Evolutionary conservation across 164 flowering plant species (phyloP).

Genomic region (Piper betle): DNA sequence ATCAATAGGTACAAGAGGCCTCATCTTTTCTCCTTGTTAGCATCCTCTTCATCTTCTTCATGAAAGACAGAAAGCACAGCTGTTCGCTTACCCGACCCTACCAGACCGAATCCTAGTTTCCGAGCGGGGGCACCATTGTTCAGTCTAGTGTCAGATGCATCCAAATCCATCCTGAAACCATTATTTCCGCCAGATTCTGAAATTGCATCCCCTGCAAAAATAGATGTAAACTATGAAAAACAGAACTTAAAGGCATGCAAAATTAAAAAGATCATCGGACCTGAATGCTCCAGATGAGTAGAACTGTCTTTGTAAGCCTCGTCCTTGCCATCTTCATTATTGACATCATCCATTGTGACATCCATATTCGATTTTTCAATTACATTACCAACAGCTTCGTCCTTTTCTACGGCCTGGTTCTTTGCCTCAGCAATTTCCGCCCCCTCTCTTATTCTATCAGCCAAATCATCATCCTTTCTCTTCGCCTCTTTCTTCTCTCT

Average conservation of each 20-base stretch:
- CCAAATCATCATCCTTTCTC: constrained; percentile 86
- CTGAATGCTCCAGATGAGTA: constrained; percentile 21
- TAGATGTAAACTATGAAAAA: neutral
- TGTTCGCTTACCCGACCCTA: constrained; percentile 85
- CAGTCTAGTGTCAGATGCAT: constrained; percentile 30
- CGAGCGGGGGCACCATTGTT: constrained; percentile 39
- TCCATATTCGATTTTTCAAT: constrained; percentile 18
- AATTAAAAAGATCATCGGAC: constrained; percentile 11
- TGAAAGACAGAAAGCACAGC: constrained; percentile 86
- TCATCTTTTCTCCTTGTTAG: constrained; percentile 86
- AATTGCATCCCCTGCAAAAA: constrained; percentile 28
- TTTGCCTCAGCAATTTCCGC: constrained; percentile 82
- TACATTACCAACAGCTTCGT: constrained; percentile 35
- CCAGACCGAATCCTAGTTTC: constrained; percentile 88
- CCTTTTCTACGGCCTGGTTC: constrained; percentile 59
- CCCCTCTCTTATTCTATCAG: constrained; percentile 68
- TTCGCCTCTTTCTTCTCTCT: constrained; percentile 62
- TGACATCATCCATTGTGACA: constrained; percentile 18
- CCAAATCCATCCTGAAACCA: constrained; percentile 24
- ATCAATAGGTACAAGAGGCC: constrained; percentile 95
- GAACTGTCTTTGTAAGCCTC: constrained; percentile 26
- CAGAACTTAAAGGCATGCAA: neutral
- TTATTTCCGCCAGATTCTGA: constrained; percentile 39
- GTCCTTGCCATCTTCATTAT: constrained; percentile 28
- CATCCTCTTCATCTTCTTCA: constrained; percentile 92